Base-by-base conservation (phyloP, 2,329 filamentous ascomycete genomes). In the Diatrype stigma region DNA sequence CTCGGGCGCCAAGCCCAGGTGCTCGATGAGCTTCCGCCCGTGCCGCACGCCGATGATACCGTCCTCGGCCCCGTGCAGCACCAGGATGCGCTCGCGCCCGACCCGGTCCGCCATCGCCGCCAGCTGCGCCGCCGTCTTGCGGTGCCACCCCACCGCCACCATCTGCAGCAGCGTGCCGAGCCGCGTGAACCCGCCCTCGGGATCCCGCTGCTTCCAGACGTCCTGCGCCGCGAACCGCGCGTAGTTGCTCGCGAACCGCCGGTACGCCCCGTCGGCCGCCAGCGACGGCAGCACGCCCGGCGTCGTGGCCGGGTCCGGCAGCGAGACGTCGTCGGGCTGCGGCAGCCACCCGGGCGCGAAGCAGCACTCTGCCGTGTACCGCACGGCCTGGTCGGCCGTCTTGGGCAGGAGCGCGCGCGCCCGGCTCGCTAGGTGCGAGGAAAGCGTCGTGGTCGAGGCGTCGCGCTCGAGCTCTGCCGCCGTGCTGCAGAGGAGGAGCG, bases 201-300 rank as follows among this genome's bases (percentile, higher is more conserved):
- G 71, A 51, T 87, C 77, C 16, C 75, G 70, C 17, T 87, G 78
- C 73, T 96, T 96, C 62, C 74, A 75, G 56, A 95, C 69, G 69
- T 96, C 90, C 58, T 86, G 83, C 0, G 91, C 90, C 23, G 87
- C 85, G 63, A 91, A 93, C 5, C 91, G 85, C 71, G 94, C 87
- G 52, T 84, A 90, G 64, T 93, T 94, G 48, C 77, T 89, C 4
- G 79, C 79, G 67, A 94, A 96, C 8, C 67, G 69, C 35, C 74
- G 60, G 51, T 83, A 83, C 0, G 52, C 57, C 2, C 47, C 52
- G 4, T 28, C n/a, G 1, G 38, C 45, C 19, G 60, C 58, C 46
- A 69, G 67, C 61, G 74, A 50, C 45, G 67, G 26, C 26, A 30
- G 26, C 6, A 30, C 26, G 56, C 47, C 70, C 3, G 79, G 80